Base-by-base conservation (phyloP, 345 rosid genomes). In the Eucalyptus cloeziana region DNA sequence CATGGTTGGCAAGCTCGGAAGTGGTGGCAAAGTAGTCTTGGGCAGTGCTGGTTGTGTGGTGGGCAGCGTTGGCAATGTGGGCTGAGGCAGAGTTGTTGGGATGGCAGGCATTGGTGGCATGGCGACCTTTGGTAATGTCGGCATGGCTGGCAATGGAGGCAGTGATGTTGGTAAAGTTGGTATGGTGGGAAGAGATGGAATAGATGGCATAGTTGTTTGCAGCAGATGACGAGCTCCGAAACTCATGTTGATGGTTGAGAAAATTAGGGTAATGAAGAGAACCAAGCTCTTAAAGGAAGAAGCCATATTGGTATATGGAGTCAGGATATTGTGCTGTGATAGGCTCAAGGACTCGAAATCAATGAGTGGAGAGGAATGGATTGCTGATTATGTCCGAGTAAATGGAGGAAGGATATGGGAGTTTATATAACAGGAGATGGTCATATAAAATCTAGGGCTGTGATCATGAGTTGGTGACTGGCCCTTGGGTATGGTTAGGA, bases 211-310 rank as follows among this genome's bases (percentile, higher is more conserved):
- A 50, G 49, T 44, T 30, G 80, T 62, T 85, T 91, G 91, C 43
- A 60, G 49, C 13, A 92, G 86, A 45, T 90, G 89, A 51, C 92
- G 88, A 15, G 91, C 93, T 16, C 87, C 91, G 1, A 76, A 47
- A 17, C 90, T 49, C 8, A 88, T 76, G 37, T 87, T 58, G 15
- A 88, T 64, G 88, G 87, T 56, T 14, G 89, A 86, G 89, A 90
- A 54, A 67, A 88, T 56, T 80, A 89, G 60, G 86, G 89, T 30
- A 3, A 89, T 6, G 54, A 88, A 50, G 25, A 90, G 47, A 43
- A 88, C 12, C 19, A 87, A 80, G 40, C 80, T n/a, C 16, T 50
- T 58, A n/a, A 7, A 44, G 10, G 83, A 69, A 14, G 86, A 69
- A 1, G 81, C 91, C 92, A 90, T 91, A 40, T 30, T 62, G 14